A percentile compares a stretch with the other conserved stretches of the same genome.
These are phyloP conservation scores for Scleroderma citrinum DNA, from an alignment of 768 basidiomycete genomes.

Conservation along the genomic window DNA sequence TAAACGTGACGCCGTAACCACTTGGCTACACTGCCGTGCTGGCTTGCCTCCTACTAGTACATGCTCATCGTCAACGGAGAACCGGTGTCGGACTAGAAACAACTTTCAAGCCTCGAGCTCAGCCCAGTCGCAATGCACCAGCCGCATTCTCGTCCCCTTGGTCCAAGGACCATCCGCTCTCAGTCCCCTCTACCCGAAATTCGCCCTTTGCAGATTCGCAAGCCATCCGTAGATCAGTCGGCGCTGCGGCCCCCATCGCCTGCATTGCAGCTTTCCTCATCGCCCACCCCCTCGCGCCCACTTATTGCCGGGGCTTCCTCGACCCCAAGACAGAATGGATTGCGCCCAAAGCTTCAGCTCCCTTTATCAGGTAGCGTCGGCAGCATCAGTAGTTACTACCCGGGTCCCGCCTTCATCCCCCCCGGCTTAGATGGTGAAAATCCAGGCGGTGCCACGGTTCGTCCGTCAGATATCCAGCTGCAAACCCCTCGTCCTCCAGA, in stretches of 20 bases:
- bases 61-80: too few species aligned
- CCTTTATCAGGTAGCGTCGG: slow-evolving; percentile 21
- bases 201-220: slow-evolving; percentile 39
- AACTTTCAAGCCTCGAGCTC: too few species aligned
- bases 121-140: slow-evolving; percentile 25
- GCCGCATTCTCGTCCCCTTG: slow-evolving; percentile 39
- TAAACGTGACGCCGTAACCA: slow-evolving; percentile 59
- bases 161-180: slow-evolving; percentile 43
- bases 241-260: slow-evolving; percentile 25
- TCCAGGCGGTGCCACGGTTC: slow-evolving; percentile 37
- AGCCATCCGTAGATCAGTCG: slow-evolving; percentile 22
- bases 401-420: slow-evolving; percentile 28
- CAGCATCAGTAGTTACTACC: slow-evolving; percentile 26
- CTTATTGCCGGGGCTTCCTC: slow-evolving; percentile 25
- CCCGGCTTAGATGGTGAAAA: slow-evolving; percentile 31
- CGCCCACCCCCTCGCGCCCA: slow-evolving; percentile 28
- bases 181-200: slow-evolving; percentile 37
- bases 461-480: slow-evolving; percentile 30
- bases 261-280: slow-evolving; percentile 22
- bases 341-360: slow-evolving; percentile 31
- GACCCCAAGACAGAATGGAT: slow-evolving; percentile 15
- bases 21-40: slow-evolving; percentile 49
- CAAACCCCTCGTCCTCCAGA: slow-evolving; percentile 28
- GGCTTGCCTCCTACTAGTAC: too few species aligned
- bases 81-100: too few species aligned